Conservation (phyloP, 1,284 basidiomycete genomes). For the Coriolopsis trogii region DNA sequence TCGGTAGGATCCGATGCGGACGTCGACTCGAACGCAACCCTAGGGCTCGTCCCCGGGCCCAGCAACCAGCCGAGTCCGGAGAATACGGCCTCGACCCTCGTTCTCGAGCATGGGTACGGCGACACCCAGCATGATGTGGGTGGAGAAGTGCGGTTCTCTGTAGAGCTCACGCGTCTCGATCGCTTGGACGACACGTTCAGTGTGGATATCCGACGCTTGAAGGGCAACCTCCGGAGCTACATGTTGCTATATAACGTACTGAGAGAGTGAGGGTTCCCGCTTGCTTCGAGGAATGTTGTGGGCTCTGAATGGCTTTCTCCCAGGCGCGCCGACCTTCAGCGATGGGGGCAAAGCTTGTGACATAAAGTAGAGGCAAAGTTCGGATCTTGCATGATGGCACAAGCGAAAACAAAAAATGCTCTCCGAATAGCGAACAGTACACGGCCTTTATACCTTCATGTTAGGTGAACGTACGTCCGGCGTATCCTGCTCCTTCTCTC, state of each 20-base stretch:
- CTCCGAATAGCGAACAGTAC: too few relatives aligned
- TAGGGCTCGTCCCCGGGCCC: slow-evolving; percentile 25
- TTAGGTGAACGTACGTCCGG: too few relatives aligned
- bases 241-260: slow-evolving; percentile 92
- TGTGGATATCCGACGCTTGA: slow-evolving; percentile 87
- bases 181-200: slow-evolving; percentile 86
- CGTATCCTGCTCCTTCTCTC: too few relatives aligned
- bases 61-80: too few relatives aligned
- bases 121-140: slow-evolving; percentile 78
- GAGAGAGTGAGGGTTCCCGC: slow-evolving; percentile 73
- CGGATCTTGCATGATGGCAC: too few relatives aligned
- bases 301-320: slow-evolving; percentile 12
- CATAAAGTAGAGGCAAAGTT: too few relatives aligned
- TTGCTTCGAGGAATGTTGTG: background rate
- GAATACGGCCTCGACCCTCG: slow-evolving; percentile 28
- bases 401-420: too few relatives aligned
- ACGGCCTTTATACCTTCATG: too few relatives aligned
- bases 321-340: slow-evolving; percentile 50
- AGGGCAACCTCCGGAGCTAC: slow-evolving; percentile 90
- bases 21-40: slow-evolving; percentile 28
- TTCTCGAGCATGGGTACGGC: slow-evolving; percentile 72
- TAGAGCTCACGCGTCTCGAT: slow-evolving; percentile 88
- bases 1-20: slow-evolving; percentile 26
- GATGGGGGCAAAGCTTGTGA: slow-evolving; percentile 26
- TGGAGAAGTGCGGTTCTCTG: slow-evolving; percentile 92